These are phyloP conservation scores for Leucosporidium yakuticum DNA, from an alignment of 768 basidiomycete species.

Conservation along the genomic window DNA sequence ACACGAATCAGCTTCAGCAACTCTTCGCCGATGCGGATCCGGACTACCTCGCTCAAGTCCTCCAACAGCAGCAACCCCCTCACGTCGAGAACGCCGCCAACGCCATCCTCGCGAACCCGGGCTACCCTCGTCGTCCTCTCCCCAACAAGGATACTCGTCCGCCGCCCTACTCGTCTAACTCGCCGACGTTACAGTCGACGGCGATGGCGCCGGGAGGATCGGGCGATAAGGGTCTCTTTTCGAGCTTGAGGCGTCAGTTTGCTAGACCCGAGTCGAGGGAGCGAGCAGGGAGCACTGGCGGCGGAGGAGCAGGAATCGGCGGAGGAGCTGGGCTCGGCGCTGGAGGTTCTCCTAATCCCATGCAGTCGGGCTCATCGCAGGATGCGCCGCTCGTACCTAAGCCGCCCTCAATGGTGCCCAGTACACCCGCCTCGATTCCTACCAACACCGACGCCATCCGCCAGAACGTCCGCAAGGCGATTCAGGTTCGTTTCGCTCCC, in stretches of 20 bases:
- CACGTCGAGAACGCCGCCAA: constrained; percentile 35
- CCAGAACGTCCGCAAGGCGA: constrained; percentile 35
- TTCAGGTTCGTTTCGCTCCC: constrained; percentile 31
- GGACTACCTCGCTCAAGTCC: constrained; percentile 15
- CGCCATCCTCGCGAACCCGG: constrained; percentile 16
- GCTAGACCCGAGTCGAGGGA: background rate
- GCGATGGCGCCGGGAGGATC: too few relatives aligned
- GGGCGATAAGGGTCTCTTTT: constrained; percentile 21
- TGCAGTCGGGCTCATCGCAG: too few relatives aligned
- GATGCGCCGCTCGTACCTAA: too few relatives aligned
- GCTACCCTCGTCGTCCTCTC: constrained; percentile 15
- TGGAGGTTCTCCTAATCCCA: too few relatives aligned
- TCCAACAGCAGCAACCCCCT: constrained; percentile 27
- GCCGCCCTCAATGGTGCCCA: too few relatives aligned
- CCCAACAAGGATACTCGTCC: background rate
- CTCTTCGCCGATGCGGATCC: constrained; percentile 39
- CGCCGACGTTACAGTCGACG: background rate
- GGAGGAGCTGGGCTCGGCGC: too few relatives aligned
- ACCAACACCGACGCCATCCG: constrained; percentile 33
- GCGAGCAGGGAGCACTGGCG: background rate
- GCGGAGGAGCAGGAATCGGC: too few relatives aligned
- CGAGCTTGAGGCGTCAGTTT: constrained; percentile 17
- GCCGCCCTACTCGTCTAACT: background rate
- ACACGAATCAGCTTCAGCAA: background rate
- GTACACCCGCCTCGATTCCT: constrained; percentile 4